phyloP scores from a whole-genome alignment of 129 eudicot species.

The Apium graveolens region DNA sequence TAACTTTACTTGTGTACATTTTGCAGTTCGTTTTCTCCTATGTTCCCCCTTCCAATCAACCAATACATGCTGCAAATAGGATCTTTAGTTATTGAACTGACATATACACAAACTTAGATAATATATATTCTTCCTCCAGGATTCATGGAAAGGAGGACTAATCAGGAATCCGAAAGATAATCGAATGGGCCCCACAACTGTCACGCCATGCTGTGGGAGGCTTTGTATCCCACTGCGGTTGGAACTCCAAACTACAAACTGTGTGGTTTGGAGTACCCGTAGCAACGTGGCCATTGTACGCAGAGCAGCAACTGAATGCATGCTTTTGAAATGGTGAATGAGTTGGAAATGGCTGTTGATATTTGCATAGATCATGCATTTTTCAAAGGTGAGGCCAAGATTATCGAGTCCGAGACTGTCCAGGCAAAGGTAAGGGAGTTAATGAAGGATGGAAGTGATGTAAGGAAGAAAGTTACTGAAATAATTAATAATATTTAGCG shows the following conservation, averaged over 20 bases:
- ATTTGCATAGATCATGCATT: not conserved
- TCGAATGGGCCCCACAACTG: conserved; percentile 8
- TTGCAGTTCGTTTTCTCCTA: too few species aligned
- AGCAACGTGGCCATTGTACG: conserved; percentile 1
- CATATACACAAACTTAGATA: not conserved
- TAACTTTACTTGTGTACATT: too few species aligned
- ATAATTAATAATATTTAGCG: too few species aligned
- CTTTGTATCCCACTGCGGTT: conserved; percentile 1
- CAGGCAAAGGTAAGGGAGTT: not conserved
- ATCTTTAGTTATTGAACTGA: not conserved
- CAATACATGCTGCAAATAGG: not conserved
- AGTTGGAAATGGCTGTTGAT: not conserved
- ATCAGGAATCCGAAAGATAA: not conserved
- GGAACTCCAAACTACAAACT: not conserved
- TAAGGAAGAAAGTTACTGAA: conserved; percentile 1
- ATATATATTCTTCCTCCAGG: not conserved
- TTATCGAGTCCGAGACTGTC: not conserved
- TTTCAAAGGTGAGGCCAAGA: not conserved
- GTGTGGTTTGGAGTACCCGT: conserved; percentile 7
- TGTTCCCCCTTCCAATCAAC: too few species aligned
- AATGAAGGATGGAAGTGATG: not conserved
- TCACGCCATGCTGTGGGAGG: not conserved
- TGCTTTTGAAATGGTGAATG: conserved; percentile 6
- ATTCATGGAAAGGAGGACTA: conserved; percentile 1
- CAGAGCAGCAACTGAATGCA: conserved; percentile 5